These are phyloP conservation scores for Chlorella ohadii DNA, from an alignment of 139 green algal genomes.

Conservation along the genomic window DNA sequence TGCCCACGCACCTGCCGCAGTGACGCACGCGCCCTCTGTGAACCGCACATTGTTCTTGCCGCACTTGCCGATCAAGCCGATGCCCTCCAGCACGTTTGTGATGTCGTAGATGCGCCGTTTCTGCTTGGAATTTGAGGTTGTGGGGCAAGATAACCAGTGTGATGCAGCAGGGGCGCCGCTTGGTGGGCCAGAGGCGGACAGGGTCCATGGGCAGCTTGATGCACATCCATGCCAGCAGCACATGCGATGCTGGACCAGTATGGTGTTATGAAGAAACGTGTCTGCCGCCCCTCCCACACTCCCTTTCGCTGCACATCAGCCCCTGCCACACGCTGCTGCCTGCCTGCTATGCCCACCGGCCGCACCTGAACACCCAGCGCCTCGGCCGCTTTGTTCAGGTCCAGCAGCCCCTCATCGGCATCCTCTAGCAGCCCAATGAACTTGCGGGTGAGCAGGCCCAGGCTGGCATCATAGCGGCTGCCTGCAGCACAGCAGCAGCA, in stretches of 20 bases:
- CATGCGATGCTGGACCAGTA: no score
- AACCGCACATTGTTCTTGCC: constrained; percentile 87
- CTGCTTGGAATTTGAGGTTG: constrained; percentile 72
- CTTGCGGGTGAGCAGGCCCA: constrained; percentile 93
- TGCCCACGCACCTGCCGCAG: no score
- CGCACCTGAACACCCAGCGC: constrained; percentile 68
- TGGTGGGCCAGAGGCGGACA: no score
- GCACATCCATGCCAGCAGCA: no score
- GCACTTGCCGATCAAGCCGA: constrained; percentile 96
- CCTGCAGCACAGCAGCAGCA: not conserved
- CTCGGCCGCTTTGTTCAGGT: constrained; percentile 93
- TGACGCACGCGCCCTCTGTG: not conserved
- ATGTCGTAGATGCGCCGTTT: constrained; percentile 99
- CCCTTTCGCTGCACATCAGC: no score
- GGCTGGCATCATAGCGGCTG: constrained; percentile 81
- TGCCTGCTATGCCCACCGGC: not conserved
- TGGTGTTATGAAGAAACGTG: no score
- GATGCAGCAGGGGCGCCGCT: no score
- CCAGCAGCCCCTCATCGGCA: constrained; percentile 78
- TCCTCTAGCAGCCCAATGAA: constrained; percentile 89
- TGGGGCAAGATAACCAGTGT: no score
- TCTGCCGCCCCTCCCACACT: no score
- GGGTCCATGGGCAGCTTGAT: no score
- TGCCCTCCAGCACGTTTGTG: constrained; percentile 98
- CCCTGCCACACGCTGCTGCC: not conserved